Percentiles rank a stretch among this genome's conserved stretches.
phyloP scores from a whole-genome alignment of 73 alveolate species.

The Paramecium biaurelia region DNA sequence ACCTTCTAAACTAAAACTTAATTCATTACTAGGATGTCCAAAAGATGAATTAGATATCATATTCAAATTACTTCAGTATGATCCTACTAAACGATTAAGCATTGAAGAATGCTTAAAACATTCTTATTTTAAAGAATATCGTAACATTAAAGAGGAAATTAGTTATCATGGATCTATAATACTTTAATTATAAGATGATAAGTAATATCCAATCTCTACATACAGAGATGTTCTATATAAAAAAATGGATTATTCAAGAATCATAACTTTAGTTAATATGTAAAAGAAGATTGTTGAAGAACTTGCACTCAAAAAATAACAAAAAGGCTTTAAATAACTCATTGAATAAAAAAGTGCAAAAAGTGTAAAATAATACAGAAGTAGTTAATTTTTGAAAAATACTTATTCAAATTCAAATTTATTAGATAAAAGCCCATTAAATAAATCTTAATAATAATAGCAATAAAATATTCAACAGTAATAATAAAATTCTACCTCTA shows the following conservation, averaged over 20 bases:
- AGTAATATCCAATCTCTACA: neutral
- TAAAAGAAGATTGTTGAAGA: slow-evolving; percentile 19
- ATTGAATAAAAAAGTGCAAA: neutral
- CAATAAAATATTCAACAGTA: neutral
- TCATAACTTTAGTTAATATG: neutral
- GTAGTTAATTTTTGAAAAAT: neutral
- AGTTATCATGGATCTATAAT: neutral
- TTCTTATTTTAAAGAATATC: slow-evolving; percentile 49
- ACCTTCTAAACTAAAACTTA: neutral
- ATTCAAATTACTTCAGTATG: slow-evolving; percentile 63
- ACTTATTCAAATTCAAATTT: neutral
- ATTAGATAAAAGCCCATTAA: neutral
- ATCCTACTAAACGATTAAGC: slow-evolving; percentile 81
- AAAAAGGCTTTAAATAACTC: neutral
- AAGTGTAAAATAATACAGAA: neutral
- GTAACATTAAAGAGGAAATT: slow-evolving; percentile 39
- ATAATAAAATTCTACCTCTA: neutral
- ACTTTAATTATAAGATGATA: slow-evolving; percentile 40
- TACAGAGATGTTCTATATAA: slow-evolving; percentile 44
- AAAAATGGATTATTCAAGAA: slow-evolving; percentile 44
- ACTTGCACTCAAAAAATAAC: neutral
- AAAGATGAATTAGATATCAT: slow-evolving; percentile 27
- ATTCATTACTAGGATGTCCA: neutral
- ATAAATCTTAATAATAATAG: neutral
- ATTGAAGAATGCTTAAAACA: slow-evolving; percentile 64